These are phyloP conservation scores for Candida loeiensis DNA, from an alignment of 805 yeast genomes.

Conservation along the genomic window DNA sequence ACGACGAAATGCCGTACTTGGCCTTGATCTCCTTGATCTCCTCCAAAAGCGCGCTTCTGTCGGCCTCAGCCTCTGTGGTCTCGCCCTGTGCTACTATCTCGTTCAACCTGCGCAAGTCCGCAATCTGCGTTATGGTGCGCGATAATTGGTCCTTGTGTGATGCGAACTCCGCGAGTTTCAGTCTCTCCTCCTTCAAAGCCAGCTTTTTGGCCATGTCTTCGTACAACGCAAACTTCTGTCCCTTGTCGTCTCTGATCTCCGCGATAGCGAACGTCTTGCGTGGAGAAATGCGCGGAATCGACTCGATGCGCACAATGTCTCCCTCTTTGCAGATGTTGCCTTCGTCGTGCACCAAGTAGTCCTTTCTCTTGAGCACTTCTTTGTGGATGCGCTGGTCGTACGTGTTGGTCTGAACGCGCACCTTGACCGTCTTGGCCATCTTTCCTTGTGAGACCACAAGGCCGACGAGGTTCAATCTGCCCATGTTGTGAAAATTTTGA, in stretches of 20 bases:
- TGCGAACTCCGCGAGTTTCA: slow-evolving; percentile 52
- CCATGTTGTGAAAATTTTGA: slow-evolving; percentile 46
- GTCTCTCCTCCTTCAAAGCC: slow-evolving; percentile 64
- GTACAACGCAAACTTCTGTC: slow-evolving; percentile 85
- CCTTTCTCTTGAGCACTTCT: slow-evolving; percentile 73
- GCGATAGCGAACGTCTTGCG: slow-evolving; percentile 87
- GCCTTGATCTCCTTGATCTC: slow-evolving; percentile 36
- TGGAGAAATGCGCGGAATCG: slow-evolving; percentile 79
- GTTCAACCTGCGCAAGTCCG: slow-evolving; percentile 37
- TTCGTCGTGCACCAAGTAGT: slow-evolving; percentile 91
- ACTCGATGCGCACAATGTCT: slow-evolving; percentile 89
- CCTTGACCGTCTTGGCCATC: slow-evolving; percentile 94
- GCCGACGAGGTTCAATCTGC: slow-evolving; percentile 87
- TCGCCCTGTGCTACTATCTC: slow-evolving; percentile 24
- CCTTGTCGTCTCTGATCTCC: slow-evolving; percentile 82
- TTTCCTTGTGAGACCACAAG: slow-evolving; percentile 94
- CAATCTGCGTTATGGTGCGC: slow-evolving; percentile 29
- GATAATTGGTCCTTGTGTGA: slow-evolving; percentile 34
- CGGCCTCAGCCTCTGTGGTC: slow-evolving; percentile 18
- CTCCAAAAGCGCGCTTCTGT: slow-evolving; percentile 20
- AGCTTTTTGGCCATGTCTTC: slow-evolving; percentile 66
- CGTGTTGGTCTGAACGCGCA: slow-evolving; percentile 73
- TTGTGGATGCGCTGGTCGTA: slow-evolving; percentile 72
- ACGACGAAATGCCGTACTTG: slow-evolving; percentile 35
- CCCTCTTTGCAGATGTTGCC: slow-evolving; percentile 90